Evolutionary conservation across 129 eudicot genomes (phyloP), one percentile per base, ranked within the genome.

Genomic region (Heracleum sosnowskyi): DNA sequence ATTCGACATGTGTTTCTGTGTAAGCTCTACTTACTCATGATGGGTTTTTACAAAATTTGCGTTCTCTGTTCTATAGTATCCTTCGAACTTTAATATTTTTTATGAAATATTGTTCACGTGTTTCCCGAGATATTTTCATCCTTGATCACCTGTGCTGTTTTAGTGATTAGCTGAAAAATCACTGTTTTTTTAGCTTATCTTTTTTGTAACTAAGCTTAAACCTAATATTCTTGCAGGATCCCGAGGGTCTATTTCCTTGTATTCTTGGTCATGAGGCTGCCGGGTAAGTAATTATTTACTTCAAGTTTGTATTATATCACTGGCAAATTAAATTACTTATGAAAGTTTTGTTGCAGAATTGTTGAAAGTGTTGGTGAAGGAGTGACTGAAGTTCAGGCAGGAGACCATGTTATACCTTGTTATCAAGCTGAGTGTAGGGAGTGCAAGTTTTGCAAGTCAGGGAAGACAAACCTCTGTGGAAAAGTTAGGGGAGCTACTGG

Each of bases 341-440:
- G 20, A 73, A 37, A 2, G 47, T 42, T 41, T n/a, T 51, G 76
- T 80, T 81, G 75, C 91, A 93, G 98, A 77, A 90, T 96, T 57
- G 97, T 96, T 5, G 99, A 96, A 82, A 96, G 99, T 89, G 97
- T 96, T 80, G 99, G 99, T 80, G 99, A 96, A 86, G 99, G 99
- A 7, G 99, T 96, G 46, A 92, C 99, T 44, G 97, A 92, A 76
- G 97, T 92, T 69, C 85, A 96, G 86, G 89, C 97, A 10, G 99
- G 99, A 33, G 99, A 96, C 85, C 99, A 96, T 84, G 99, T 96
- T 15, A 96, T 96, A 76, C 99, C 99, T n/a, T 96, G 99, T 79
- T 96, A 96, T 83, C 99, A 96, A 80, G 99, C 99, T 11, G 99
- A 96, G 83, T 96, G 99, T 82, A 90, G 42, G 85, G 99, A 96